phyloP scores from a whole-genome alignment of 2,329 filamentous ascomycete species.

The Setomelanomma holmii region DNA sequence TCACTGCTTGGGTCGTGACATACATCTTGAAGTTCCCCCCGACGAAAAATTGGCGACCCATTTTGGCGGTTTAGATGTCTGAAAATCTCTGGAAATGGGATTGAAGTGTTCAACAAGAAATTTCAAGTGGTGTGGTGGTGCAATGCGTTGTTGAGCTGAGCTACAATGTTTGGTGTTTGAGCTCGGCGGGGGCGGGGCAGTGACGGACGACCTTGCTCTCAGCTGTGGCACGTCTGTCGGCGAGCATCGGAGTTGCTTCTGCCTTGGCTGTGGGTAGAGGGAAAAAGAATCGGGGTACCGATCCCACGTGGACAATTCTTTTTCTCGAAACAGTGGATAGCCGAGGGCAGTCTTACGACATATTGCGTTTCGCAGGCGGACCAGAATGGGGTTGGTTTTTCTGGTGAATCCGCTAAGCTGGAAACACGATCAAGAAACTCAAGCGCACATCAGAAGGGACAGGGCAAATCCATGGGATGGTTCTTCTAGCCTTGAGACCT shows the following conservation, averaged over 20 bases:
- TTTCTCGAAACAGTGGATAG: not conserved
- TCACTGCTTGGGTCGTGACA: constrained; percentile 32
- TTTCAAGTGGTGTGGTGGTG: constrained; percentile 22
- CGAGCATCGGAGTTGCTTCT: constrained; percentile 38
- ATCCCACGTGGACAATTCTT: constrained; percentile 18
- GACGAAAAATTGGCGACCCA: constrained; percentile 96
- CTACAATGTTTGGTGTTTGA: constrained; percentile 24
- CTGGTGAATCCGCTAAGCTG: not conserved
- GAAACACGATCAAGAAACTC: not conserved
- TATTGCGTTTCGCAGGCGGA: not conserved
- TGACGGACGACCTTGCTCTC: constrained; percentile 28
- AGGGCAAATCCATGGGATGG: not conserved
- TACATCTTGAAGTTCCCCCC: constrained; percentile 99
- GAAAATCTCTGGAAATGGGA: constrained; percentile 3
- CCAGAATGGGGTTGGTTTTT: not conserved
- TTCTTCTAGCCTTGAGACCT: not conserved
- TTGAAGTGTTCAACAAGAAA: constrained; percentile 7
- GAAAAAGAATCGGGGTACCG: constrained; percentile 35
- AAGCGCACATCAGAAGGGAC: not conserved
- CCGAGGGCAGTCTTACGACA: not conserved
- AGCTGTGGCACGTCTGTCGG: constrained; percentile 26
- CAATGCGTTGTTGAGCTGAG: constrained; percentile 41
- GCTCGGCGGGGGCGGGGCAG: constrained; percentile 37
- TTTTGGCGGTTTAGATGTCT: constrained; percentile 59
- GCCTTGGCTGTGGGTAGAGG: constrained; percentile 28